Evolutionary conservation across 768 basidiomycete species (phyloP).

Genomic region (Lanmaoa rubissima): DNA sequence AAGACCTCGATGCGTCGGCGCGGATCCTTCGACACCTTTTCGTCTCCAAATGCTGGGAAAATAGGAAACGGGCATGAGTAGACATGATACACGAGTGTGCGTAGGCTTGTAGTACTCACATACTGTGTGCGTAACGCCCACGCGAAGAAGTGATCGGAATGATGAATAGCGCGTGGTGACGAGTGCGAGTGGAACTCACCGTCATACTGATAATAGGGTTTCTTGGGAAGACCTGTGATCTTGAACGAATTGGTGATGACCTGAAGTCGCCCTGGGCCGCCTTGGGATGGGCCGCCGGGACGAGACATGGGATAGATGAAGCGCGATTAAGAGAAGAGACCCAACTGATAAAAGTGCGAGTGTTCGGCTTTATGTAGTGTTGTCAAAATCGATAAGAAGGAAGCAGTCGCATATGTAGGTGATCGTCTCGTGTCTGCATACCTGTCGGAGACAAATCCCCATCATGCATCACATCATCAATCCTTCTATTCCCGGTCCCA

Average conservation of each 20-base stretch:
- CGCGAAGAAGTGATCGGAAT: constrained; percentile 6
- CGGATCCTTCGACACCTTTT: background rate
- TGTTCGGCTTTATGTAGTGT: constrained; percentile 6
- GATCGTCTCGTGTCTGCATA: background rate
- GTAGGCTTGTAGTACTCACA: constrained; percentile 19
- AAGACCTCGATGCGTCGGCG: constrained; percentile 32
- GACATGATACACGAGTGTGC: background rate
- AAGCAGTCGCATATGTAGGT: background rate
- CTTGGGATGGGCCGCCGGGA: constrained; percentile 14
- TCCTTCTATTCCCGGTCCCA: too few relatives aligned
- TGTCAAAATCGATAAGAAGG: constrained; percentile 26
- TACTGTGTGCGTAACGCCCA: constrained; percentile 17
- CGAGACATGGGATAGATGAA: constrained; percentile 24
- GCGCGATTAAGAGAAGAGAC: background rate
- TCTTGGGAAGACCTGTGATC: constrained; percentile 27
- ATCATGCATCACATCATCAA: too few relatives aligned
- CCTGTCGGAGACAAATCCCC: background rate
- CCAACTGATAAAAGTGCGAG: background rate
- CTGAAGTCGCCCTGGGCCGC: constrained; percentile 12
- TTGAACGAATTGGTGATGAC: constrained; percentile 36
- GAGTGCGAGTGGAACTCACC: constrained; percentile 21
- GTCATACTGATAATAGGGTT: constrained; percentile 32
- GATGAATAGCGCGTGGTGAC: constrained; percentile 1
- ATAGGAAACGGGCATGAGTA: background rate
- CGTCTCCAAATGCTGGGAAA: constrained; percentile 19